Base-by-base conservation (phyloP, 78 protist genomes). In the Dictyostelium firmibasis region DNA sequence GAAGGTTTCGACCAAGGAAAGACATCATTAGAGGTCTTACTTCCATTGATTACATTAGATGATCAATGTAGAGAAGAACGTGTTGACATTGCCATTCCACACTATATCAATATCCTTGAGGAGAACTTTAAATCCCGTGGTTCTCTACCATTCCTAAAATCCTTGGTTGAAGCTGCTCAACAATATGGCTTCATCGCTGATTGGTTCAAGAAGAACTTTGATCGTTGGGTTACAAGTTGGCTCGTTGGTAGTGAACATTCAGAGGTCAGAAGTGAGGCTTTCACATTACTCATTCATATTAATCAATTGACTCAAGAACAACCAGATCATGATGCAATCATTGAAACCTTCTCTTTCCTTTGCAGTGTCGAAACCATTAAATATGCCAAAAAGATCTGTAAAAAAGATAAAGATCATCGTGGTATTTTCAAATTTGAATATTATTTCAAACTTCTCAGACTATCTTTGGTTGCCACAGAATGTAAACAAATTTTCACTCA, bases 241-340 rank as follows among this genome's bases (percentile, higher is more conserved):
- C 29, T 78, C 14, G 36, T 86, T 33, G 82, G 43, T 23, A 35
- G 16, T 11, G 93, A 88, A 10, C 44, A 62, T 5, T 10, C 50
- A 25, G 93, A 88, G 33, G 81, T 88, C 18, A 14, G 93, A 13
- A 8, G 13, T 20, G 93, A 88, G 4, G 86, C 93, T 18, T 88
- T 62, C 70, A 88, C 47, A 31, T 23, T 88, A 41, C 23, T 64
- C 33, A 18, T 62, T 20, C 53, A 76, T 31, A 31, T 88, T 11
- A 36, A 18, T 79, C 62, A 36, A 74, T 33, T 72, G 9, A 27
- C 29, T 33, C 18, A 57, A 4, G 43, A 41, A 8, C 27, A 67
- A 35, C 76, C 44, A 18, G n/a, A 60, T 3, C 57, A 2, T 14
- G 35, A 6, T 6, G 1, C 23, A 18, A 79, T 88, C 35, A 47